Evolutionary conservation across 176 grass and related monocot genomes (phyloP).

Genomic region (Stipa capillata): DNA sequence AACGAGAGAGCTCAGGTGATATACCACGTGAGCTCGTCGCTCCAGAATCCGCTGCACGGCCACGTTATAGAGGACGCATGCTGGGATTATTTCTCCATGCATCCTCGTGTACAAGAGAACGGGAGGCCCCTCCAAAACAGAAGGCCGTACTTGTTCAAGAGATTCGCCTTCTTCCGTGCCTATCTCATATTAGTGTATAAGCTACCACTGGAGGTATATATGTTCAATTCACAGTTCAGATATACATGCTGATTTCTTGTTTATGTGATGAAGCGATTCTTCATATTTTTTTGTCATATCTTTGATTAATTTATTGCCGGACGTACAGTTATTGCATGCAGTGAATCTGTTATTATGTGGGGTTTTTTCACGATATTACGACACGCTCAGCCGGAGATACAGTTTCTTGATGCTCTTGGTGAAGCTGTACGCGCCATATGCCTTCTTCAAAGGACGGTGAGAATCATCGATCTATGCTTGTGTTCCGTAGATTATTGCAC

Average conservation of each 20-base stretch:
- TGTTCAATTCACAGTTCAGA: background rate
- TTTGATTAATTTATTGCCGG: background rate
- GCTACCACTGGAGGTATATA: conserved; percentile 2
- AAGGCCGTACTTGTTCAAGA: background rate
- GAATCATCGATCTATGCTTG: background rate
- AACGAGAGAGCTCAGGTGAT: background rate
- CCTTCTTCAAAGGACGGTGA: conserved; percentile 28
- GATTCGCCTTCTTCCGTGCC: background rate
- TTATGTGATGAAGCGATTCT: background rate
- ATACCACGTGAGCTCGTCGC: background rate
- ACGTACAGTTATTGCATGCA: background rate
- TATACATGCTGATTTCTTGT: background rate
- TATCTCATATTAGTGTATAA: conserved; percentile 1
- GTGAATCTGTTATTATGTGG: background rate
- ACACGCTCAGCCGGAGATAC: background rate
- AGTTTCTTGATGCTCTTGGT: background rate
- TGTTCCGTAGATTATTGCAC: background rate
- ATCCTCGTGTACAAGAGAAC: background rate
- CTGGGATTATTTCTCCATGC: background rate
- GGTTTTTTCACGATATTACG: background rate
- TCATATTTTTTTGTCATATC: background rate
- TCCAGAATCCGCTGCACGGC: background rate
- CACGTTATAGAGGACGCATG: background rate
- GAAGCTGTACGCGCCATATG: conserved; percentile 10
- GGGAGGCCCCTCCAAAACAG: background rate